These are phyloP conservation scores for Skeletonema grethae DNA, from an alignment of 108 stramenopile species.

Conservation along the genomic window DNA sequence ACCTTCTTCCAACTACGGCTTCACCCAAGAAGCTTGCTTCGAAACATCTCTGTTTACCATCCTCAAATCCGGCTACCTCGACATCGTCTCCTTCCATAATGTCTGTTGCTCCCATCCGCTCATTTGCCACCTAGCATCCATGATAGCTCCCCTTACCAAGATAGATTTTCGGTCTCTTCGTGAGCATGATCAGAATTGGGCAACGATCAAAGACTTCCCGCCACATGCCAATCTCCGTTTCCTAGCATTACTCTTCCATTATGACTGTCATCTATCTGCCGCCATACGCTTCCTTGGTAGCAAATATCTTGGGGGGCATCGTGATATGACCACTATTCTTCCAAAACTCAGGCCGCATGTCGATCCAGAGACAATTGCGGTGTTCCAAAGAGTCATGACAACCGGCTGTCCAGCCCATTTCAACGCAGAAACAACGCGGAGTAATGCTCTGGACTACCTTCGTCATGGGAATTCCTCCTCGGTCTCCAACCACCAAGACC, in stretches of 20 bases:
- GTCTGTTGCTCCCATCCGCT: background rate
- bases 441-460: background rate
- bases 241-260: background rate
- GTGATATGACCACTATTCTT: background rate
- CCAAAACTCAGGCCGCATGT: background rate
- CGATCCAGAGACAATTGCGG: background rate
- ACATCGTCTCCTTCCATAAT: background rate
- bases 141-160: background rate
- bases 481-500: background rate
- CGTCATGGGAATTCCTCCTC: background rate
- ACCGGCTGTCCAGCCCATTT: background rate
- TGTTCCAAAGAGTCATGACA: background rate
- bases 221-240: background rate
- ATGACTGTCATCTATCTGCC: background rate
- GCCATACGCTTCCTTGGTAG: background rate
- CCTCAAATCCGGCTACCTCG: background rate
- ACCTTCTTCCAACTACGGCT: background rate
- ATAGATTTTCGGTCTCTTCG: background rate
- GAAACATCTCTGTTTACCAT: background rate
- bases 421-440: background rate
- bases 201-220: background rate
- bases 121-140: background rate
- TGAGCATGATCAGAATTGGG: background rate
- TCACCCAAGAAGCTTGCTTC: background rate
- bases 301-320: background rate